Percentiles rank a stretch among this genome's conserved stretches.
phyloP scores from a whole-genome alignment of 1,139 yeast species.

The Scheffersomyces titani region DNA sequence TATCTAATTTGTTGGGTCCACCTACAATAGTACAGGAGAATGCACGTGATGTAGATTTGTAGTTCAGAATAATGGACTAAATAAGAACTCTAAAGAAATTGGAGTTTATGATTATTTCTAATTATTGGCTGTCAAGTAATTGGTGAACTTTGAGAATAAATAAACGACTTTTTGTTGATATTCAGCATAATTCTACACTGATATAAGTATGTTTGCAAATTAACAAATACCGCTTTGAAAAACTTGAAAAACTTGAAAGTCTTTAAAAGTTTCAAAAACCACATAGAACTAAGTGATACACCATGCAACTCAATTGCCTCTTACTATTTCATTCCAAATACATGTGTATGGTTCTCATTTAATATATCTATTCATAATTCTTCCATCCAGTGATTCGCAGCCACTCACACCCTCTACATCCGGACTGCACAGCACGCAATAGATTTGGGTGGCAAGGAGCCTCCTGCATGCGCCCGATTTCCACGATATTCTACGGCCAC shows the following conservation, averaged over 20 bases:
- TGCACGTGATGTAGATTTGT: background rate
- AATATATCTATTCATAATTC: background rate
- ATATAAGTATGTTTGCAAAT: no score
- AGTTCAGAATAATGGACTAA: background rate
- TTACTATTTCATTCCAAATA: background rate
- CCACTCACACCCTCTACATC: conserved; percentile 7
- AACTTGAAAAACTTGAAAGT: background rate
- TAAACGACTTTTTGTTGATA: no score
- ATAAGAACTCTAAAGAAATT: no score
- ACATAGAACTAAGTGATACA: background rate
- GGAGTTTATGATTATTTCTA: no score
- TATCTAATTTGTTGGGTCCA: background rate
- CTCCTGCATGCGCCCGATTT: background rate
- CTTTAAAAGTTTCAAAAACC: background rate
- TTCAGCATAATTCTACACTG: no score
- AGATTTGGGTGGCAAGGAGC: conserved; percentile 1
- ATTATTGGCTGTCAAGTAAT: no score
- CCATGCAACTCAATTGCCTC: background rate
- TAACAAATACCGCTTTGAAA: background rate
- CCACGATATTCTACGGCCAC: background rate
- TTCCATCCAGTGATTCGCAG: background rate
- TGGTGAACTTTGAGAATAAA: no score
- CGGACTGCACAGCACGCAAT: conserved; percentile 6
- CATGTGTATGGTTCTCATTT: background rate
- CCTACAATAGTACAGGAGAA: background rate